Conservation (phyloP, 2,329 filamentous ascomycete species). For the Boeremia exigua region DNA sequence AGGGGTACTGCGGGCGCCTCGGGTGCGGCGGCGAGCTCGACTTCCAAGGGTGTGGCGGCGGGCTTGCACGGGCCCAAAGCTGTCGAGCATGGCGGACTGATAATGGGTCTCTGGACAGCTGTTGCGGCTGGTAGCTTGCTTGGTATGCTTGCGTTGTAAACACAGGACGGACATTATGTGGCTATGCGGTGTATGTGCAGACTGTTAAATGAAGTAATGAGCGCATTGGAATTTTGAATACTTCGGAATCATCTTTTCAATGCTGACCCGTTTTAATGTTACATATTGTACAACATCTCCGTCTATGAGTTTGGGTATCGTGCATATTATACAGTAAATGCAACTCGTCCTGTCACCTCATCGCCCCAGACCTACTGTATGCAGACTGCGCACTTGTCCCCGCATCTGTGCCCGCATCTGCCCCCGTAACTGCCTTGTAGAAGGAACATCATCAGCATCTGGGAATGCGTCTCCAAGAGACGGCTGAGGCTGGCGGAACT, state of each 20-base stretch:
- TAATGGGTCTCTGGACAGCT: constrained; percentile 29
- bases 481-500: constrained; percentile 28
- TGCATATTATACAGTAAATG: constrained; percentile 6
- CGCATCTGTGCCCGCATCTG: constrained; percentile 16
- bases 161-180: neutral
- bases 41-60: constrained; percentile 30
- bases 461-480: constrained; percentile 38
- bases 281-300: constrained; percentile 4
- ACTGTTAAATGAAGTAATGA: neutral
- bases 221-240: neutral
- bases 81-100: constrained; percentile 32
- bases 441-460: constrained; percentile 9
- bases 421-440: constrained; percentile 9
- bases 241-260: neutral
- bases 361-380: constrained; percentile 32
- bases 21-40: constrained; percentile 22
- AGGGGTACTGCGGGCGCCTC: constrained; percentile 28
- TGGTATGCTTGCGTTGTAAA: constrained; percentile 37
- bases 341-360: neutral
- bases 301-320: constrained; percentile 10
- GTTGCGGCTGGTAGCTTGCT: constrained; percentile 32
- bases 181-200: neutral
- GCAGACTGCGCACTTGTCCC: constrained; percentile 22
- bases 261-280: neutral
- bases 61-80: constrained; percentile 28